Base-by-base conservation (phyloP, 1,284 basidiomycete genomes). In the Malassezia psittaci region DNA sequence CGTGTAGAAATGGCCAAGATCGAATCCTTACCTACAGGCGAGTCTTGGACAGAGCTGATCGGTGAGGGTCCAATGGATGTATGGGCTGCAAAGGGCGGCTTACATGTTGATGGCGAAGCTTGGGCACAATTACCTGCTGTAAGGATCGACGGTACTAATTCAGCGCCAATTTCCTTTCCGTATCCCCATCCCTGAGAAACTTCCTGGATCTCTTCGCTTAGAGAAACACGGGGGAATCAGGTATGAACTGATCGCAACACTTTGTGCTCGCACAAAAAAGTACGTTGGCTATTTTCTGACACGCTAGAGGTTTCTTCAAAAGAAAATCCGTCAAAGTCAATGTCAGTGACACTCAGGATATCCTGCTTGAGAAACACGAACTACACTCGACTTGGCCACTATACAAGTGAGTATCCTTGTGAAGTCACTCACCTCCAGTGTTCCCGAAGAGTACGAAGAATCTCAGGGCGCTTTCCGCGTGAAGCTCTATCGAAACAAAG, bases 331-430 rank as follows among this genome's bases (percentile, higher is more conserved):
- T 51, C 32, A 33, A 46, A 33, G 39, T 21, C 8, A 38, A 33
- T 13, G 38, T 57, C 16, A 59, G 71, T 34, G 64, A 65, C 42
- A 64, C 60, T 6, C 66, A 66, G 48, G 62, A 64, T 0, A 47
- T 74, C 21, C 62, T 62, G 51, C 59, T 74, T 34, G 68, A 69
- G 50, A 74, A 74, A 59, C 70, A 74, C 60, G 72, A 74, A 46
- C 59, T 72, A 3, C 72, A 72, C 54, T 68, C 69, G 10, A 61
- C 63, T 10, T 72, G 70, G 68, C 68, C 70, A 16, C 50, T 68
- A 41, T 74, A 72, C 52, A 52, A 66, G 49, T 60, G 32, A 24
- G 50, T 44, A 5, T 19, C n/a, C 6, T 5, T 16, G 4, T 29
- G 4, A 29, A 29, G 24, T 18, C 34, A 19, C 35, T n/a, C 33